Base-by-base conservation (phyloP, 352 stramenopile genomes). In the Pythium plurisporium region DNA sequence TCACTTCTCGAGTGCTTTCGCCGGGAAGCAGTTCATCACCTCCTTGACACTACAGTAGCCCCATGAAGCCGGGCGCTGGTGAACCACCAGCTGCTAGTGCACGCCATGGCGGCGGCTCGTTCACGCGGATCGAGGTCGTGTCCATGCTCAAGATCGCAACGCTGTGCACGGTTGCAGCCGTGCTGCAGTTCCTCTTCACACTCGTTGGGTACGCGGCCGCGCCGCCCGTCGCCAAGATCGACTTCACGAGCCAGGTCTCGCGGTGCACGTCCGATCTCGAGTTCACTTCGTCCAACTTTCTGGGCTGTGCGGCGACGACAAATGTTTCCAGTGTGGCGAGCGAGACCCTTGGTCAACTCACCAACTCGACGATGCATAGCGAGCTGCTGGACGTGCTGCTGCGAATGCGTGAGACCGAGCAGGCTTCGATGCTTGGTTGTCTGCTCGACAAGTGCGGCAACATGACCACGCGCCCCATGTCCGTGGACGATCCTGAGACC, bases 81-180 rank as follows among this genome's bases (percentile, higher is more conserved):
- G 10, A n/a, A n/a, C n/a, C n/a, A n/a, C n/a, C 31, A 1, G 25
- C 15, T 10, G 49, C 46, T 10, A 20, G 7, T 10, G 30, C 44
- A 42, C 53, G 53, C 53, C 9, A 53, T 40, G 47, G 31, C 36
- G 74, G 80, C 49, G 72, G 73, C 33, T 80, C 72, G 47, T 87
- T 87, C 44, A 87, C 82, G 74, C 65, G 72, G 27, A 79, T 87
- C 36, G 76, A 87, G 41, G 74, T 85, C 29, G 68, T 81, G 12
- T 82, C 76, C 15, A 73, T 82, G 64, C 56, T 84, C 52, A 87
- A 87, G 58, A 51, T 87, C 15, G 31, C 70, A 6, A 38, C 65
- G 3, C 25, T 82, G 20, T 70, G 64, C 7, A 45, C 60, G 8
- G 40, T 23, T 55, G 70, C 0, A 27, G 68, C 51, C 59, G 65